Base-by-base conservation (phyloP, 2,329 filamentous ascomycete species). In the Cryphonectria naterciae region DNA sequence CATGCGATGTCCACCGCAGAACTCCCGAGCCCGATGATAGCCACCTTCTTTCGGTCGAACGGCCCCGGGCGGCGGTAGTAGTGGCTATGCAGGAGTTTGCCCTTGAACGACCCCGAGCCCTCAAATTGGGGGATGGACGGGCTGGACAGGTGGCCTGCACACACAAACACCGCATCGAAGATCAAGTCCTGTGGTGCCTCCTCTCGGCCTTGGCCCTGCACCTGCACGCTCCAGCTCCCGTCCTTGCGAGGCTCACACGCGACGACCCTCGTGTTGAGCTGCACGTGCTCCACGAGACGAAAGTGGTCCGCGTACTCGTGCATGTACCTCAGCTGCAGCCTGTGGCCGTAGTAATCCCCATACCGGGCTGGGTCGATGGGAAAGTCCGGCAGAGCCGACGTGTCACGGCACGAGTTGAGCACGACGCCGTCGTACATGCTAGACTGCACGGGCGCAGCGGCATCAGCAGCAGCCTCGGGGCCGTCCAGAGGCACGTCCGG, bases 1-100 rank as follows among this genome's bases (percentile, higher is more conserved):
- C 77, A 80, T 37, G 78, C 78, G 41, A 83, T 75, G 74, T 83
- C 81, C n/a, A 80, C 77, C 4, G 81, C 81, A 6, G 78, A 80
- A 43, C 78, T 79, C 8, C 81, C 81, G 56, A 82, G 72, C 0
- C 80, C 80, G 58, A 83, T 76, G 39, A 82, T 73, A 10, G 77
- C 80, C 6, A 82, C 78, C 58, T 75, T 78, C 73, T 82, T 81
- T 32, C 80, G 79, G 61, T 78, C 78, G 68, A 80, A 81, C 0
- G 72, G 74, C 7, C 73, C 76, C 0, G 80, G 78, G 22, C 75
- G 76, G 64, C 81, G 77, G 72, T 82, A 83, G 41, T 74, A 74
- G 71, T 81, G 78, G 66, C 80, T 82, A 68, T 83, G 81, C 54
- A 82, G 60, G 56, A 82, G 75, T 66, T 78, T 73, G 6, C 79